Evolutionary conservation across 2,329 filamentous ascomycete genomes (phyloP), one percentile per base, ranked within the genome.

Genomic region (Alternaria hordeiaustralica): DNA sequence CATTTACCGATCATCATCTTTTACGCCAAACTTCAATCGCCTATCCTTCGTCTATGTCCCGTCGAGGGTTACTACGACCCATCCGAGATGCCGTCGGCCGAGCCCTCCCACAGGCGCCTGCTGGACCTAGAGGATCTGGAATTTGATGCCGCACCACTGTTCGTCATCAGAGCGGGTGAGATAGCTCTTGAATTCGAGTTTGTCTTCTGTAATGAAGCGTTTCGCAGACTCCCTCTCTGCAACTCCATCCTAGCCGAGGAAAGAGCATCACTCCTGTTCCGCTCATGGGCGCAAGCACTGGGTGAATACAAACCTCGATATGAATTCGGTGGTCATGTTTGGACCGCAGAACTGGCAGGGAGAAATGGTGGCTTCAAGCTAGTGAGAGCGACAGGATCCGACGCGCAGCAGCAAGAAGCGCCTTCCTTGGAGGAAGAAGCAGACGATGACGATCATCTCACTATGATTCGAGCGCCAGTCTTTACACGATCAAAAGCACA

Each of bases 241-340:
- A 44, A 61, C 36, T 18, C 21, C 6, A 53, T 75, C 15, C 11
- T 67, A 10, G 66, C 44, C 9, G 25, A 65, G 7, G 49, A 61
- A 15, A 58, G 65, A 12, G 41, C 58, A 26, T 69, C 71, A 15
- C 60, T 73, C 4, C 64, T 73, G 6, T 78, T 77, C 54, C 66
- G 71, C 45, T 70, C 75, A 5, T 77, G 75, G 75, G 54, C 68
- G 10, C 71, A 74, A 33, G 73, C 75, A 5, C 25, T 73, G 4
- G 54, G 63, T 8, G 49, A 58, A 20, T 71, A 61, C 50, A 65
- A 67, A 2, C 60, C 53, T 6, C 46, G 54, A 6, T 58, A 71
- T 55, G 59, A 68, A 6, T 75, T 76, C 21, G 62, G 33, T 6
- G 54, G 58, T 43, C 59, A 47, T 9, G 60, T 54, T 21, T 78